Base-by-base conservation (phyloP, 164 flowering plant genomes). In the Echeveria elegans region DNA sequence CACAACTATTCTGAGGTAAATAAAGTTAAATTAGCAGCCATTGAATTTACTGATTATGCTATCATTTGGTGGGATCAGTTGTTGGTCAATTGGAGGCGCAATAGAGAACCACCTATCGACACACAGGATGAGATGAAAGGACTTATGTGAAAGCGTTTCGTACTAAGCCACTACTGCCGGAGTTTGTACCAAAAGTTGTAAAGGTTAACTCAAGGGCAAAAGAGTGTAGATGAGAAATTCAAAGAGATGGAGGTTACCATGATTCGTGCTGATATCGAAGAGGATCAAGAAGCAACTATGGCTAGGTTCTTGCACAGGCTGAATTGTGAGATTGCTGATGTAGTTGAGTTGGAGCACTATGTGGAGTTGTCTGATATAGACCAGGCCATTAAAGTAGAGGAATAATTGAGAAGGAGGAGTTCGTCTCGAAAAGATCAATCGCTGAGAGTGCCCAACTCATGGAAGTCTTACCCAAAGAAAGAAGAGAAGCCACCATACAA, bases 191-290 rank as follows among this genome's bases (percentile, higher is more conserved):
- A 72, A 38, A 43, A 47, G 34, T 67, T 71, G 52, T 60, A 66
- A 36, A 58, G 37, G 5, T 21, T 71, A 2, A 31, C 50, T 18
- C 69, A 71, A 62, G 74, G 74, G 0, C 47, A 31, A 16, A 60
- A 29, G 59, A 62, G 66, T 31, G 58, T 69, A 19, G 71, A 69
- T 1, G 66, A 69, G 12, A 60, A 69, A 16, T 15, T 66, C 60
- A 75, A 73, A 68, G 79, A 66, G 36, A 69, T 70, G 64, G 71
- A 69, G 30, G 45, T 69, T 0, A 19, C 63, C 10, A 69, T 69
- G 66, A 69, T 69, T 2, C 6, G 71, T 18, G 71, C 71, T 40
- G 26, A 61, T 29, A 58, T 60, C 2, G 71, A 40, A 40, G 71
- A 69, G 66, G 66, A 69, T 40, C 15, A 30, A 11, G 71, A 69